phyloP scores from a whole-genome alignment of 2,329 filamentous ascomycete genomes.

The Fusarium ramigenum region DNA sequence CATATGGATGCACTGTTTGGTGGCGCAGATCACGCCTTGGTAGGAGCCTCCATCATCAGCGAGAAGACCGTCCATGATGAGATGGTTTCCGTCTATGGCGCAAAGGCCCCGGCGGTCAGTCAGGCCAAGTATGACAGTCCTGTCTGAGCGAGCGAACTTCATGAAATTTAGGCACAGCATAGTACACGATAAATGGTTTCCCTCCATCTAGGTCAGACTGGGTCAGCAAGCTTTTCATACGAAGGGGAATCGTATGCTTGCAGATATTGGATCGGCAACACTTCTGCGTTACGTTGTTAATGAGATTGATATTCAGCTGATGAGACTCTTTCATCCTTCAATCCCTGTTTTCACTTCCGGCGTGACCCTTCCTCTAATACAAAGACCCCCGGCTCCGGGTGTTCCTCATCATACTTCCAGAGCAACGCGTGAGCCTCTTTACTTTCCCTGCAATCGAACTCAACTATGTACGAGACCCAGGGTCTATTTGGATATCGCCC shows the following conservation, averaged over 20 bases:
- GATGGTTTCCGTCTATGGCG: neutral
- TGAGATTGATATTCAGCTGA: neutral
- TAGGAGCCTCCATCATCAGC: neutral
- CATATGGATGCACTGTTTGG: slow-evolving; percentile 1
- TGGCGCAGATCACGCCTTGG: neutral
- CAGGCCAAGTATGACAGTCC: neutral
- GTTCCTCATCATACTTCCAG: neutral
- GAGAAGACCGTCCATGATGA: neutral
- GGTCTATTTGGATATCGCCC: neutral
- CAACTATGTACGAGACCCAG: neutral
- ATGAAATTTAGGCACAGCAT: neutral
- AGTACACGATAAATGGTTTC: neutral
- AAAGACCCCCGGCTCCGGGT: neutral
- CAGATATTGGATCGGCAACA: neutral
- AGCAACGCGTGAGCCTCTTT: neutral
- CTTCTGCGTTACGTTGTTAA: neutral
- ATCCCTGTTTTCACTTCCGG: rapidly evolving
- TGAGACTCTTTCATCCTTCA: neutral
- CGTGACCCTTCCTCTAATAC: rapidly evolving
- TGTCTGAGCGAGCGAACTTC: neutral
- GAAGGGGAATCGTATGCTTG: neutral
- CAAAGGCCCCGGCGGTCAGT: neutral
- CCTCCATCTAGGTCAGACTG: neutral
- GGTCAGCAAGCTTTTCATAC: neutral
- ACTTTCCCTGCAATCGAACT: neutral